Conservation (phyloP, 148 eudicot species). For the Rhododendron williamsianum region DNA sequence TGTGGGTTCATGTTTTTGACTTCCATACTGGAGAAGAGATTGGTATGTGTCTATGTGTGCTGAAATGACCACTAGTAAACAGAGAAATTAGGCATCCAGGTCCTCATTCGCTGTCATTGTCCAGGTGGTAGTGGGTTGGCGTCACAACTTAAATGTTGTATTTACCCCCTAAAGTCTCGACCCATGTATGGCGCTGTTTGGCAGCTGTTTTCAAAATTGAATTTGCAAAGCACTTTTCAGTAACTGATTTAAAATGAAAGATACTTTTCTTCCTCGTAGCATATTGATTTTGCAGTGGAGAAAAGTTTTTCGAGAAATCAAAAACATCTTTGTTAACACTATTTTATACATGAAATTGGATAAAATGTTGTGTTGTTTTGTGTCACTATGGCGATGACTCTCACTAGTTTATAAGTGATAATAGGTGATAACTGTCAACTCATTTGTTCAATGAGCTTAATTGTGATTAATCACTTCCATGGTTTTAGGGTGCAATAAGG, state of each 20-base stretch:
- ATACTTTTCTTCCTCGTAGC: background rate
- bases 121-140: background rate
- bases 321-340: background rate
- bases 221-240: background rate
- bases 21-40: slow-evolving; percentile 73
- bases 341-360: background rate
- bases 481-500: slow-evolving; percentile 85
- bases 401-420: background rate
- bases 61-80: background rate
- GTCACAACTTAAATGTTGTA: background rate
- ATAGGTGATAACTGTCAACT: background rate
- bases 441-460: background rate
- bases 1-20: slow-evolving; percentile 83
- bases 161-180: background rate
- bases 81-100: background rate
- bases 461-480: background rate
- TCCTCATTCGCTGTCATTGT: background rate
- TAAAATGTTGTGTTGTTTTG: background rate
- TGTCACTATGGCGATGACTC: background rate
- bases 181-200: background rate
- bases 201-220: background rate
- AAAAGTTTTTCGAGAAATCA: background rate
- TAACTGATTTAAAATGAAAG: background rate
- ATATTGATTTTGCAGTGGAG: background rate
- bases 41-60: slow-evolving; percentile 30